Evolutionary conservation across 169 alveolate genomes (phyloP), one percentile per base, ranked within the genome.

Genomic region (Amoebophrya sp.): DNA sequence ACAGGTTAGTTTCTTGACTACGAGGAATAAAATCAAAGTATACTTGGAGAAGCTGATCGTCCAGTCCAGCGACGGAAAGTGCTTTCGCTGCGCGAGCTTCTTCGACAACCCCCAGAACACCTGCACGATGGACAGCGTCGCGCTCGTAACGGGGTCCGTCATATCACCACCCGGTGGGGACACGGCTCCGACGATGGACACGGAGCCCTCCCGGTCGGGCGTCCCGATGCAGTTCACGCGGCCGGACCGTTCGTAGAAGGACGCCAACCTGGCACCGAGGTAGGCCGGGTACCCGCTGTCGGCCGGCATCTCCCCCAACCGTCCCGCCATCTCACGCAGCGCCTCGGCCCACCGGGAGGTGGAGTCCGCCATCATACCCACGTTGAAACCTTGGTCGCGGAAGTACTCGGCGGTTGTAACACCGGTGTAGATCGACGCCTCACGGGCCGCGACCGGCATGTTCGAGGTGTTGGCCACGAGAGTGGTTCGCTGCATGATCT

Each of bases 361-460:
- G 66, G 99, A 97, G 95, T 99, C 99, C 53, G 99, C 99, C 99
- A 99, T 99, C 99, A 99, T 98, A 90, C 99, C 95, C 23, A 98
- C 99, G 93, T 98, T 96, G 95, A 95, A 97, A 53, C 99, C 99
- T 99, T 98, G 98, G 94, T 99, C 99, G 92, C 99, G 97, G 97
- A 98, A 98, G 96, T 99, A 99, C 95, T 99, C 99, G 40, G 99
- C 99, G 23, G 98, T 95, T 29, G 99, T 98, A 92, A 99, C 98
- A 40, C 99, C 99, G 1, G 99, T 98, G 94, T 98, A 98, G 90
- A 98, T 97, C 47, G 99, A 97, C 77, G 99, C 99, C 95, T 99
- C 99, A 96, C 99, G 97, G 38, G 99, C 99, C 25, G 99, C 99
- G 94, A 99, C 99, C 25, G 99, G 99, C 99, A 99, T 99, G 96